Percentiles rank a stretch among this genome's conserved stretches.
phyloP scores from a whole-genome alignment of 352 stramenopile species.

The Elongisporangium anandrum region DNA sequence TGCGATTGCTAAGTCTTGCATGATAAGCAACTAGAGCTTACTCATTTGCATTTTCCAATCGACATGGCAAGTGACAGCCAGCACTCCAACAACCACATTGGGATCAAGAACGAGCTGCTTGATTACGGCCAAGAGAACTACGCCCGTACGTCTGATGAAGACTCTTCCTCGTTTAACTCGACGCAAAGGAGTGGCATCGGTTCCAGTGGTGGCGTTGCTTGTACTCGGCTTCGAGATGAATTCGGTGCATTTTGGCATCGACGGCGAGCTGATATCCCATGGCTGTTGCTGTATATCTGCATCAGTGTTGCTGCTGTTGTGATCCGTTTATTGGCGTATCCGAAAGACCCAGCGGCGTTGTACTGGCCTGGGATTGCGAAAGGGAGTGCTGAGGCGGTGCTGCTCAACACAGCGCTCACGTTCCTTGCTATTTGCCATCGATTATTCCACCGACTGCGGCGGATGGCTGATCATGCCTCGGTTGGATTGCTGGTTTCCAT shows the following conservation, averaged over 20 bases:
- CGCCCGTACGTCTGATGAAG: not conserved
- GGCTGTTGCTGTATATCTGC: conserved; percentile 21
- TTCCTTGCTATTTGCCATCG: conserved; percentile 33
- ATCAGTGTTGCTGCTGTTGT: conserved; percentile 18
- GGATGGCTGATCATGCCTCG: not conserved
- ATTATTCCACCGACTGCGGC: conserved; percentile 14
- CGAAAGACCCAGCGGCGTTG: conserved; percentile 18
- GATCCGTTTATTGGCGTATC: conserved; percentile 19
- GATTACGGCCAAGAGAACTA: not conserved
- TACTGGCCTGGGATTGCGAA: conserved; percentile 30
- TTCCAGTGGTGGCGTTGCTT: not conserved
- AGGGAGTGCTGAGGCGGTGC: conserved; percentile 29
- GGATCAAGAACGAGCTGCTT: not conserved
- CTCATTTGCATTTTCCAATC: not conserved
- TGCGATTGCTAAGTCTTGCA: too few species aligned
- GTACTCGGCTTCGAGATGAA: not conserved
- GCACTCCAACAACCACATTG: not conserved
- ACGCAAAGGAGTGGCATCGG: not conserved
- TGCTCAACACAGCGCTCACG: conserved; percentile 28
- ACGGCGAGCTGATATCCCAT: conserved; percentile 11
- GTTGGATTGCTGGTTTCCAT: not conserved
- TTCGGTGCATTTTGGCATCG: conserved; percentile 6
- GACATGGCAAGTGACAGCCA: not conserved
- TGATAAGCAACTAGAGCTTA: too few species aligned
- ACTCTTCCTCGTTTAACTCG: not conserved